These are phyloP conservation scores for Termitomyces sp. DNA, from an alignment of 768 basidiomycete species.

Conservation along the genomic window DNA sequence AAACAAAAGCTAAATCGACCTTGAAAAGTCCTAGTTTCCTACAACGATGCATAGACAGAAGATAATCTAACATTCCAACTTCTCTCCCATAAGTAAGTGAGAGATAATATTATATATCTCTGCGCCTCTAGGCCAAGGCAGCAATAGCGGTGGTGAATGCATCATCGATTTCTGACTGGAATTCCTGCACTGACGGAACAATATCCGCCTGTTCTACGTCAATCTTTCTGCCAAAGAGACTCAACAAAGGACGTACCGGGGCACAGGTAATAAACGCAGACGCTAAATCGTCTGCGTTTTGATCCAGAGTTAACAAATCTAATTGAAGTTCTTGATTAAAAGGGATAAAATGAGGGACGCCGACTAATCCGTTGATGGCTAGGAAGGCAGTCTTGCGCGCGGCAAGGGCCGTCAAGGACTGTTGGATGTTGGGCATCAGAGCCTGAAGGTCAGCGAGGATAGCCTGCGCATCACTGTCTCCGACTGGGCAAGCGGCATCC, in stretches of 20 bases:
- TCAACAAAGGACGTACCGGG: slow-evolving; percentile 17
- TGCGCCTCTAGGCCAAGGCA: slow-evolving; percentile 6
- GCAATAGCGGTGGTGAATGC: slow-evolving; percentile 20
- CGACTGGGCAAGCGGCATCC: slow-evolving; percentile 14
- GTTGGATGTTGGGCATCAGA: slow-evolving; percentile 22
- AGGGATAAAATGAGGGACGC: no score
- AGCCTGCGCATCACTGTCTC: slow-evolving; percentile 20
- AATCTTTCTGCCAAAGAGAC: neutral
- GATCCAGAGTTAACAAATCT: slow-evolving; percentile 16
- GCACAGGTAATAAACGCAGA: slow-evolving; percentile 20
- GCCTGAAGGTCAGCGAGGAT: slow-evolving; percentile 19
- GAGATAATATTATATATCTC: neutral
- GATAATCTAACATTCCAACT: neutral
- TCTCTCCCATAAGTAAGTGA: no score
- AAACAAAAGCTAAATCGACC: neutral
- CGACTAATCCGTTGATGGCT: no score
- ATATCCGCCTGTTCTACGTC: slow-evolving; percentile 15
- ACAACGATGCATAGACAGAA: neutral
- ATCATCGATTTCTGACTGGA: slow-evolving; percentile 10
- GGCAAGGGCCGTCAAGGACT: slow-evolving; percentile 18
- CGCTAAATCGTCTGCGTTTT: slow-evolving; percentile 11
- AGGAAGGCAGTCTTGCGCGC: slow-evolving; percentile 22
- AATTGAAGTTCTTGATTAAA: no score
- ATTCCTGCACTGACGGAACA: slow-evolving; percentile 8
- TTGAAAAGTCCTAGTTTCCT: neutral